Percentiles rank a stretch among this genome's conserved stretches.
Conservation (phyloP, 2,329 filamentous ascomycete species). For the Coniochaeta sp. region DNA sequence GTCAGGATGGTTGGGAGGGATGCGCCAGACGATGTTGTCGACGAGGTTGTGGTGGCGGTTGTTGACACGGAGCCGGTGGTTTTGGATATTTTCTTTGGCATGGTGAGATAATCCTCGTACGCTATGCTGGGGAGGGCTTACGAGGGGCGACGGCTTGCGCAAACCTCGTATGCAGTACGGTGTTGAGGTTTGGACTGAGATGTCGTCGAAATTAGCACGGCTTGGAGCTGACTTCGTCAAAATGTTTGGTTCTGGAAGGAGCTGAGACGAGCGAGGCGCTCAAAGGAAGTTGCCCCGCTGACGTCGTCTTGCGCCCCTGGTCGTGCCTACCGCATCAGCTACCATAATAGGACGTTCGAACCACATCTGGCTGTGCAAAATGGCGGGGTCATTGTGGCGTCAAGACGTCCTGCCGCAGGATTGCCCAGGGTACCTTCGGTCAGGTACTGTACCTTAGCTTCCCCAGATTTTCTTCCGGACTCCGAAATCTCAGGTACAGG, state of each 20-base stretch:
- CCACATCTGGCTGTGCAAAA: background rate
- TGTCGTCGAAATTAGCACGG: background rate
- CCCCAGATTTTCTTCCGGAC: background rate
- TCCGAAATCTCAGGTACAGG: background rate
- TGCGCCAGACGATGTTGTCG: constrained; percentile 11
- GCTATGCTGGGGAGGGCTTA: too few relatives aligned
- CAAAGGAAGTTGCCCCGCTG: background rate
- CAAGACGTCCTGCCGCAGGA: too few relatives aligned
- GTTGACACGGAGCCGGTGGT: constrained; percentile 1
- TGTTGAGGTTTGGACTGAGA: background rate
- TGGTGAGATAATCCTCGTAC: background rate
- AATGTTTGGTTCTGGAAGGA: too few relatives aligned
- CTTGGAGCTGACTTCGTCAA: background rate
- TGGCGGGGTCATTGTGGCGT: background rate
- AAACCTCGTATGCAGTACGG: background rate
- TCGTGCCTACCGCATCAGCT: background rate
- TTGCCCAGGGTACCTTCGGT: too few relatives aligned
- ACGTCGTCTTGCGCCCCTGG: background rate
- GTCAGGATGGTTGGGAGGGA: constrained; percentile 33
- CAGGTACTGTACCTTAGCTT: too few relatives aligned
- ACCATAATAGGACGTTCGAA: background rate
- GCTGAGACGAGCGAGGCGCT: background rate
- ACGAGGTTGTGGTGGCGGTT: constrained; percentile 16
- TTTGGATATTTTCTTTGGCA: constrained; percentile 12
- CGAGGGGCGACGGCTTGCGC: background rate